phyloP scores from a whole-genome alignment of 2,329 filamentous ascomycete species.

The Ophiostoma pallidulum region DNA sequence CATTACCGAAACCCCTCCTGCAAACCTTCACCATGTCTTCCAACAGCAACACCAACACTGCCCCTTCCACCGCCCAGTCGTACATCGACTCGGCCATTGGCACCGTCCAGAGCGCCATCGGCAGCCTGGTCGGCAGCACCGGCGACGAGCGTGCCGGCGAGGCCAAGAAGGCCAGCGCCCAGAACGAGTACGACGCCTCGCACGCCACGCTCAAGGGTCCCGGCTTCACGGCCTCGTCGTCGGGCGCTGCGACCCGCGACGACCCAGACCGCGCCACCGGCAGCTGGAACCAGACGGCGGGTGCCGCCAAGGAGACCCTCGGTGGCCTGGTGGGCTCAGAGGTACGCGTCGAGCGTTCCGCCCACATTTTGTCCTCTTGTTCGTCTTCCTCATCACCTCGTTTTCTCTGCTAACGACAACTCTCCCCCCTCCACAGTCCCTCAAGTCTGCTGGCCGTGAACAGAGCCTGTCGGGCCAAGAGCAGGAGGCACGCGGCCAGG shows the following conservation, averaged over 20 bases:
- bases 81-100: constrained; percentile 66
- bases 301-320: constrained; percentile 70
- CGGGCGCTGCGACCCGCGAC: constrained; percentile 62
- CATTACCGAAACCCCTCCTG: too few species aligned
- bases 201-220: constrained; percentile 68
- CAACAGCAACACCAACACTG: constrained; percentile 22
- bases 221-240: constrained; percentile 57
- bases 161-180: constrained; percentile 53
- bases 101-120: constrained; percentile 61
- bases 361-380: too few species aligned
- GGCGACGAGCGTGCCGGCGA: constrained; percentile 58
- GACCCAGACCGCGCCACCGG: constrained; percentile 62
- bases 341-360: constrained; percentile 36
- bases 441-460: constrained; percentile 64
- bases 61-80: constrained; percentile 69
- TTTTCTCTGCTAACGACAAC: too few species aligned
- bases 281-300: constrained; percentile 82
- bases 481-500: constrained; percentile 74
- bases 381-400: too few species aligned
- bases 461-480: constrained; percentile 75
- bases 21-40: constrained; percentile 6
- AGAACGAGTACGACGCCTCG: constrained; percentile 61
- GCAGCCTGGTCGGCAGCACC: constrained; percentile 62
- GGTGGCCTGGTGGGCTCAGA: constrained; percentile 70
- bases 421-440: constrained; percentile 31